A percentile compares a stretch with the other conserved stretches of the same genome.
Conservation (phyloP, 257 asterid genomes). For the Nicotiana noctiflora region DNA sequence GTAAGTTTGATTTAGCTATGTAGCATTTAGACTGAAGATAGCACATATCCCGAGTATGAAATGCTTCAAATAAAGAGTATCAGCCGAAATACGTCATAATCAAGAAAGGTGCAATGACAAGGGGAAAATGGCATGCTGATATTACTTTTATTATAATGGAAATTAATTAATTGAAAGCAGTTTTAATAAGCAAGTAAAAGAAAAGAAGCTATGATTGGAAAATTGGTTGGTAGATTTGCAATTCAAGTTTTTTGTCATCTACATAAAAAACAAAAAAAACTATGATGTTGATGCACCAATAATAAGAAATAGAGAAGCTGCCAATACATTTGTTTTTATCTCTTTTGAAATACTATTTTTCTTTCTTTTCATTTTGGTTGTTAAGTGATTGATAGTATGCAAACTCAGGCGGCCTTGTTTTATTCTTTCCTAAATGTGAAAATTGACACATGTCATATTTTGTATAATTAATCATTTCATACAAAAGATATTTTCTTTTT, state of each 20-base stretch:
- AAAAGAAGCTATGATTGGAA: background rate
- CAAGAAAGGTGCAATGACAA: background rate
- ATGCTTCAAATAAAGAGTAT: too few species aligned
- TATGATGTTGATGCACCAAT: background rate
- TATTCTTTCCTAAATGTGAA: background rate
- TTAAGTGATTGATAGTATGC: background rate
- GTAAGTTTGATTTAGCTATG: too few species aligned
- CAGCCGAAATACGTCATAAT: too few species aligned
- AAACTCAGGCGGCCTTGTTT: background rate
- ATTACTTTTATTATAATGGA: background rate
- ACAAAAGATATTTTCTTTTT: background rate
- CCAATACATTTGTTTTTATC: background rate
- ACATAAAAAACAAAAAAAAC: fast-evolving
- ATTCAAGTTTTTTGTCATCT: background rate
- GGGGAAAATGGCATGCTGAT: background rate
- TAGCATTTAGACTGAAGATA: too few species aligned
- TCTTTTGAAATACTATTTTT: background rate
- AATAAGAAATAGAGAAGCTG: background rate
- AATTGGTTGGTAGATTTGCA: background rate
- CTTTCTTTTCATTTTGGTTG: background rate
- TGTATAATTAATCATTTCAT: background rate
- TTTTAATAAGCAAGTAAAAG: background rate
- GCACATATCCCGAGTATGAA: too few species aligned
- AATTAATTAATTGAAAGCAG: background rate
- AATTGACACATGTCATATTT: background rate